Conservation (phyloP, 352 stramenopile genomes). For the Phytopythium kandeliae region DNA sequence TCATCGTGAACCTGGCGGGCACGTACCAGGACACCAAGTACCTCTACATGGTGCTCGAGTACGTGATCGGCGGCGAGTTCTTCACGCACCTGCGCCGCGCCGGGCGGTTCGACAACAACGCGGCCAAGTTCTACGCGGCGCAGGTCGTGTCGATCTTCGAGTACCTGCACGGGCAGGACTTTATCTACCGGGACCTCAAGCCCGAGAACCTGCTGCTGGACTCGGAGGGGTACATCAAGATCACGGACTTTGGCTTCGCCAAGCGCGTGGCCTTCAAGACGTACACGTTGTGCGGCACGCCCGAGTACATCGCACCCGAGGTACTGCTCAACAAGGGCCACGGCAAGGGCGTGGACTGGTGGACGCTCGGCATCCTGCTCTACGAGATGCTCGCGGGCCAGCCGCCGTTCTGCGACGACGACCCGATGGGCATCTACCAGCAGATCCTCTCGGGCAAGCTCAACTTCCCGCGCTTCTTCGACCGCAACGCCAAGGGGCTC, state of each 20-base stretch:
- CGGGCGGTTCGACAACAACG: constrained; percentile 90
- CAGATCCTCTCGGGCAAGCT: constrained; percentile 93
- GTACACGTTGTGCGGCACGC: constrained; percentile 91
- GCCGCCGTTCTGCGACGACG: constrained; percentile 95
- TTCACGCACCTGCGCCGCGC: constrained; percentile 95
- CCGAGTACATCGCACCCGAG: constrained; percentile 92
- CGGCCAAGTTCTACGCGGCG: constrained; percentile 91
- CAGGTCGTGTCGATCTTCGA: constrained; percentile 96
- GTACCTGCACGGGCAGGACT: constrained; percentile 94
- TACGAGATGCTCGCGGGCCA: constrained; percentile 97
- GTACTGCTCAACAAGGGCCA: constrained; percentile 88
- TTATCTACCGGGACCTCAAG: constrained; percentile 97
- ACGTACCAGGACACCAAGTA: constrained; percentile 95
- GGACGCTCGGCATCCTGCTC: constrained; percentile 95
- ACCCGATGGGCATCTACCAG: constrained; percentile 96
- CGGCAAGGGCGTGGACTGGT: constrained; percentile 93
- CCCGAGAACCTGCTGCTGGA: constrained; percentile 95
- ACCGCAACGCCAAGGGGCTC: constrained; percentile 93
- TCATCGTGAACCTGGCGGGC: constrained; percentile 94
- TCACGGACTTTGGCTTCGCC: constrained; percentile 93
- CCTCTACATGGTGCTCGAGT: constrained; percentile 98
- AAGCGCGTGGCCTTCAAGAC: constrained; percentile 96
- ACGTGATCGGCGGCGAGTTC: constrained; percentile 97
- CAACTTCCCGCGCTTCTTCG: constrained; percentile 94
- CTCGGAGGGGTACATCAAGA: constrained; percentile 94